Percentiles rank a stretch among this genome's conserved stretches.
Evolutionary conservation across 116 monocot genomes (phyloP).

Genomic region (Iris pallida): DNA sequence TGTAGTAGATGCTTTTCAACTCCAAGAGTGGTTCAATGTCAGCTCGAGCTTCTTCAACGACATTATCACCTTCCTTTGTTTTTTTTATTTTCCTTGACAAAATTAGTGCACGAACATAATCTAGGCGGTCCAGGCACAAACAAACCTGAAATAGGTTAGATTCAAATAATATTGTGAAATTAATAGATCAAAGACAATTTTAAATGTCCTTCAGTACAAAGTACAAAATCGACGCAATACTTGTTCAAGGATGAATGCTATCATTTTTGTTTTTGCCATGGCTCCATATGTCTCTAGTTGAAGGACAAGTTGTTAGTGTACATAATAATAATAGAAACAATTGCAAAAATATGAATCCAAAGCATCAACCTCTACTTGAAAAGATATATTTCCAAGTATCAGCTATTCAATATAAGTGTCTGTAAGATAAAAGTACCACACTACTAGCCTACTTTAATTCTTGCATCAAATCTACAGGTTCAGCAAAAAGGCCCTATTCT

Average conservation of each 20-base stretch:
- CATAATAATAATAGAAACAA: too few relatives aligned
- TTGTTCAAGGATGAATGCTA: conserved; percentile 92
- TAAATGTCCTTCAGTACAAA: not conserved
- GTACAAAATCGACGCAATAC: conserved; percentile 27
- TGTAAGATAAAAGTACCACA: too few relatives aligned
- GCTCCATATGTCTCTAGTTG: conserved; percentile 96
- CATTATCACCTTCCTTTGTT: conserved; percentile 79
- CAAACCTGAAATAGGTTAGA: conserved; percentile 43
- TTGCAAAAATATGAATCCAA: too few relatives aligned
- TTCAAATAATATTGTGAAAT: not conserved
- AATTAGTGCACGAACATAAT: conserved; percentile 80
- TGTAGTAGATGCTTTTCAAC: conserved; percentile 78
- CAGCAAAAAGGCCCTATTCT: too few relatives aligned
- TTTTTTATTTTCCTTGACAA: conserved; percentile 88
- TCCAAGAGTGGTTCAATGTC: conserved; percentile 77
- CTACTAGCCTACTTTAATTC: too few relatives aligned
- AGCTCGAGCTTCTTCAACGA: conserved; percentile 73
- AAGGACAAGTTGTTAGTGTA: not conserved
- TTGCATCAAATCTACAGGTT: too few relatives aligned
- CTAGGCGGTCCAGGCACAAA: conserved; percentile 76
- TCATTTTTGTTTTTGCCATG: conserved; percentile 92
- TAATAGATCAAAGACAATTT: not conserved
- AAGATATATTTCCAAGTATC: too few relatives aligned
- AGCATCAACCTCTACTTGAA: too few relatives aligned
- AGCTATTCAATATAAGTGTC: too few relatives aligned